These are phyloP conservation scores for Lycium ferocissimum DNA, from an alignment of 257 asterid genomes.

Conservation along the genomic window DNA sequence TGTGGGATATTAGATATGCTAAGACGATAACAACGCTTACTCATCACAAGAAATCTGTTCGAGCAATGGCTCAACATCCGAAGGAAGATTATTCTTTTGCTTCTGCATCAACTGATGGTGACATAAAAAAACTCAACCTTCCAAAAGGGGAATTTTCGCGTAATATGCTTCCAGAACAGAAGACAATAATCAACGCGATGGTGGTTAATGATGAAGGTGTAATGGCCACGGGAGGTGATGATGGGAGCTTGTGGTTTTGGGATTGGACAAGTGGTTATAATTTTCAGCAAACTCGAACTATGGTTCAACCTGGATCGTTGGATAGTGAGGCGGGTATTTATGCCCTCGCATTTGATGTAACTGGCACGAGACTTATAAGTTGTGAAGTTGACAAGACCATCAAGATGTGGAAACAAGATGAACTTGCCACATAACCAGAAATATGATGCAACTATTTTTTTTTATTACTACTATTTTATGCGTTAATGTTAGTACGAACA, in stretches of 20 bases:
- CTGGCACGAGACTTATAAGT: constrained; percentile 80
- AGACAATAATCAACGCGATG: constrained; percentile 81
- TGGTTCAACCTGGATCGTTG: constrained; percentile 90
- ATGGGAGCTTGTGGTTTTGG: constrained; percentile 98
- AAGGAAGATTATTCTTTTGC: constrained; percentile 54
- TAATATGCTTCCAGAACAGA: constrained; percentile 93
- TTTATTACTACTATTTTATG: too few relatives aligned
- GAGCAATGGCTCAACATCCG: constrained; percentile 22
- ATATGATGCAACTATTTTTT: background rate
- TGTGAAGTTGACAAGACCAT: constrained; percentile 95
- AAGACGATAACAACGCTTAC: constrained; percentile 3
- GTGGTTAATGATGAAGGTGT: constrained; percentile 87
- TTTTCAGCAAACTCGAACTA: constrained; percentile 87
- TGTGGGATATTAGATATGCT: constrained; percentile 92
- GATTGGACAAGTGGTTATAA: constrained; percentile 95
- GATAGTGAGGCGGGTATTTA: constrained; percentile 94
- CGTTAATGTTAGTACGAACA: too few relatives aligned
- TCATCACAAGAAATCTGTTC: constrained; percentile 1
- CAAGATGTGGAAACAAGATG: constrained; percentile 97
- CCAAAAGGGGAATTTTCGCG: constrained; percentile 89
- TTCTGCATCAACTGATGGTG: constrained; percentile 86
- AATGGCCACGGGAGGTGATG: constrained; percentile 89
- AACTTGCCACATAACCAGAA: constrained; percentile 78
- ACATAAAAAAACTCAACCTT: constrained; percentile 75
- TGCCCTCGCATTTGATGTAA: constrained; percentile 59